Conservation (phyloP, 2,329 filamentous ascomycete genomes). For the Colletotrichum tofieldiae region DNA sequence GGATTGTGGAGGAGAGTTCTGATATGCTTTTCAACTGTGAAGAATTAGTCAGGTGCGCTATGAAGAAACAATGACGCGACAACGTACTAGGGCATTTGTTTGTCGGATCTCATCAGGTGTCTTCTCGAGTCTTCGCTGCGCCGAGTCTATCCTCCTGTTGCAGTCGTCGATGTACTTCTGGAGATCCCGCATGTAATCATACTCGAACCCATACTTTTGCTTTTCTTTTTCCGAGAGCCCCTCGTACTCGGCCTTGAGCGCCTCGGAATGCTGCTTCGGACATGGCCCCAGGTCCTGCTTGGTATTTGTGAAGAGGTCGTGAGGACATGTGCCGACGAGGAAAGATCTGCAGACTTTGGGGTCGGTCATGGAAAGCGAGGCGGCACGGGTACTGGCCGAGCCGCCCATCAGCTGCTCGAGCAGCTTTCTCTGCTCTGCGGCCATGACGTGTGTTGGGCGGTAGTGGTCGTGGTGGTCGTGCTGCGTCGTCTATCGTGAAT, state of each 20-base stretch:
- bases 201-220: conserved; percentile 89
- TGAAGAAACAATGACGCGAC: background rate
- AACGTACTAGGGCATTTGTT: conserved; percentile 83
- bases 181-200: conserved; percentile 96
- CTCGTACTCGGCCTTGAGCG: conserved; percentile 91
- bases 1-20: conserved; percentile 84
- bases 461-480: conserved; percentile 3
- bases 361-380: conserved; percentile 90
- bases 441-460: conserved; percentile 71
- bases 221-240: conserved; percentile 79
- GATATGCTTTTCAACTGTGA: conserved; percentile 83
- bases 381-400: conserved; percentile 79
- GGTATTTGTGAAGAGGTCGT: conserved; percentile 98
- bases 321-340: conserved; percentile 44
- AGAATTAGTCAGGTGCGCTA: conserved; percentile 50
- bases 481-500: background rate
- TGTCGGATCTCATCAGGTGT: conserved; percentile 97
- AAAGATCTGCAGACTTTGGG: conserved; percentile 50
- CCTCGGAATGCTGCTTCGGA: conserved; percentile 89
- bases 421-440: conserved; percentile 97
- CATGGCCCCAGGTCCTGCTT: conserved; percentile 97
- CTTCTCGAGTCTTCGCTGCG: conserved; percentile 93
- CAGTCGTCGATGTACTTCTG: conserved; percentile 98
- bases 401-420: conserved; percentile 96
- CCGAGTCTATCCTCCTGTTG: conserved; percentile 91